These are phyloP conservation scores for Climacium dendroides DNA, from an alignment of 225 moss, liverwort and hornwort species.

Conservation along the genomic window DNA sequence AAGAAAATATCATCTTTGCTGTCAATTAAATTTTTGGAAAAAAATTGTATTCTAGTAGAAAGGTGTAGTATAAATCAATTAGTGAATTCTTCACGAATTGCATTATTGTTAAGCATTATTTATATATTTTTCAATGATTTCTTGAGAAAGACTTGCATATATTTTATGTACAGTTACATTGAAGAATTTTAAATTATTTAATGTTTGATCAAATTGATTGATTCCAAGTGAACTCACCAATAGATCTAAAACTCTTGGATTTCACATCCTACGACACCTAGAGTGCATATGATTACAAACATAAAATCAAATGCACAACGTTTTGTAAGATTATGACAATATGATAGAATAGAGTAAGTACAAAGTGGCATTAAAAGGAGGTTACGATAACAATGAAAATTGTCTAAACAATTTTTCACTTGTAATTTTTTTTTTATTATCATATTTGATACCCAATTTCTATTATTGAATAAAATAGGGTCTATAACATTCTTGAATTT, in stretches of 20 bases:
- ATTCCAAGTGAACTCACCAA: neutral
- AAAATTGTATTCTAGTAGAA: neutral
- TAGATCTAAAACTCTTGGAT: neutral
- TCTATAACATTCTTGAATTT: neutral
- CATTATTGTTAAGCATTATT: neutral
- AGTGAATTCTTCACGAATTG: rapidly evolving
- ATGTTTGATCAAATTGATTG: rapidly evolving
- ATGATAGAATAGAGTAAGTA: neutral
- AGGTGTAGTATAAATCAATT: neutral
- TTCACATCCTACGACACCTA: neutral
- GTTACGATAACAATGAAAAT: neutral
- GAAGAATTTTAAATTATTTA: neutral
- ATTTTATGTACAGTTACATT: rapidly evolving
- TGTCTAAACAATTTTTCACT: neutral
- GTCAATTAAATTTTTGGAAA: neutral
- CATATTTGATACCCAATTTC: neutral
- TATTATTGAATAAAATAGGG: neutral
- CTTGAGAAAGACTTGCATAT: neutral
- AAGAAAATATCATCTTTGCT: rapidly evolving
- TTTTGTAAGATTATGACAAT: neutral
- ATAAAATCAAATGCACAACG: neutral
- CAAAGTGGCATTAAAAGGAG: too few relatives aligned
- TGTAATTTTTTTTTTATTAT: neutral
- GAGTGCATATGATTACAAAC: neutral
- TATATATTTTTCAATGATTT: neutral